phyloP scores from a whole-genome alignment of 129 eudicot genomes.

The Flaveria linearis region DNA sequence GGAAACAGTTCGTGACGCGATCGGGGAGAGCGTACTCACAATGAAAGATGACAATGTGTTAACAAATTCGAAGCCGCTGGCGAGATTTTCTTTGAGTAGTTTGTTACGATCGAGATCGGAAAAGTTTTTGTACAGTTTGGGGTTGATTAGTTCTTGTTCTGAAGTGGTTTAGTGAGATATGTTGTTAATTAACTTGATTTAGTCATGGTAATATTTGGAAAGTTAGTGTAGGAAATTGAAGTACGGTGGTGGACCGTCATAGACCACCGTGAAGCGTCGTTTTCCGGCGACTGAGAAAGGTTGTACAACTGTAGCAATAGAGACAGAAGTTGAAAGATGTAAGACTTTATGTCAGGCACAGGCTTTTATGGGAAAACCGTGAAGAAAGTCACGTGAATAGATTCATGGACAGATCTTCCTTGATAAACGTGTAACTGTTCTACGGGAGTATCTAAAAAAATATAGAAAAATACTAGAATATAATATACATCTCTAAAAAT shows the following conservation, averaged over 20 bases:
- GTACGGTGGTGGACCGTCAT: not conserved
- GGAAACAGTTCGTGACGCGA: constrained; percentile 58
- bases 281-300: constrained; percentile 25
- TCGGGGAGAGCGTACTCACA: constrained; percentile 49
- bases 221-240: not conserved
- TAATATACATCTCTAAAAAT: too few species aligned
- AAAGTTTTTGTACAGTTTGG: constrained; percentile 67
- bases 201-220: too few species aligned
- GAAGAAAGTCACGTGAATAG: constrained; percentile 33
- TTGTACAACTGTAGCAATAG: constrained; percentile 20
- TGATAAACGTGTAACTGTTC: constrained; percentile 20
- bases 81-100: constrained; percentile 53
- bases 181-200: not conserved
- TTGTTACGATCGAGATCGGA: constrained; percentile 63
- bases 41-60: constrained; percentile 47
- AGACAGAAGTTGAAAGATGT: constrained; percentile 20
- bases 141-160: constrained; percentile 67
- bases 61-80: constrained; percentile 36
- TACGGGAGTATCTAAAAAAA: too few species aligned
- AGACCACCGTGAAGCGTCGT: constrained; percentile 20
- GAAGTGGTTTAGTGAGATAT: constrained; percentile 26
- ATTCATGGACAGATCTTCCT: constrained; percentile 32
- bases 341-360: constrained; percentile 20
- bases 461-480: too few species aligned
- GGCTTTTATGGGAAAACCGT: constrained; percentile 23